A percentile compares a stretch with the other conserved stretches of the same genome.
Evolutionary conservation across 805 yeast genomes (phyloP).

Genomic region (Starmerella sp.): DNA sequence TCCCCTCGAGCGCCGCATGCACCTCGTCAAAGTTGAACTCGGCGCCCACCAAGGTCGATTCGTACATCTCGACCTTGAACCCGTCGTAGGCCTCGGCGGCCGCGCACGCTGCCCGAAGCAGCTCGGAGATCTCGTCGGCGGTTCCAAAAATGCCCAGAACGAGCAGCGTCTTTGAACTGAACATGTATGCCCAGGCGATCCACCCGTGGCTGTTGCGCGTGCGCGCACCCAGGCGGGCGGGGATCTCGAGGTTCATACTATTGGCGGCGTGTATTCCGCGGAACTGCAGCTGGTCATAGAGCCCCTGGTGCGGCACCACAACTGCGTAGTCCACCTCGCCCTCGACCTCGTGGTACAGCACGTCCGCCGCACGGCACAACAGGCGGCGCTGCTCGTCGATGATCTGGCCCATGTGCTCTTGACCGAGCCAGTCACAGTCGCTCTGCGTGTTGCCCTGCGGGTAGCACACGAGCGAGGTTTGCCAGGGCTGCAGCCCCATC

Average conservation of each 20-base stretch:
- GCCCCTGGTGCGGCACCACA: conserved; percentile 14
- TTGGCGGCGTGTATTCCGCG: conserved; percentile 11
- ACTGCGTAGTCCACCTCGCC: conserved; percentile 7
- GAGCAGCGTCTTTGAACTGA: conserved; percentile 5
- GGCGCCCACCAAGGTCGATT: conserved; percentile 7
- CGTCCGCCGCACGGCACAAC: conserved; percentile 7
- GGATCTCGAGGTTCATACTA: not conserved
- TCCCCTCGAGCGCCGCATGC: conserved; percentile 5
- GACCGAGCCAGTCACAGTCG: conserved; percentile 1
- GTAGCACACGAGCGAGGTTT: conserved; percentile 1
- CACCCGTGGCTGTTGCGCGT: conserved; percentile 16
- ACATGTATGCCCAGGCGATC: conserved; percentile 17
- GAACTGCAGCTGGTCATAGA: conserved; percentile 13
- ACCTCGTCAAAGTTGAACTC: conserved; percentile 4
- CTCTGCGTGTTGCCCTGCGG: not conserved
- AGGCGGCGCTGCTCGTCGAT: conserved; percentile 9
- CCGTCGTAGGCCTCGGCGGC: conserved; percentile 7
- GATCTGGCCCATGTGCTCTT: conserved; percentile 1
- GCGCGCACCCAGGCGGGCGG: conserved; percentile 12
- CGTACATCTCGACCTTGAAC: conserved; percentile 10
- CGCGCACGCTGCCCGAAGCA: conserved; percentile 5
- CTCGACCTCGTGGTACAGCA: conserved; percentile 2
- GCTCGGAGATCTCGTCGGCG: conserved; percentile 11
- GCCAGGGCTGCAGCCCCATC: not conserved
- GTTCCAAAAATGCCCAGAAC: conserved; percentile 14